Evolutionary conservation across 2,329 filamentous ascomycete species (phyloP).

Genomic region (Penicillium sp.): DNA sequence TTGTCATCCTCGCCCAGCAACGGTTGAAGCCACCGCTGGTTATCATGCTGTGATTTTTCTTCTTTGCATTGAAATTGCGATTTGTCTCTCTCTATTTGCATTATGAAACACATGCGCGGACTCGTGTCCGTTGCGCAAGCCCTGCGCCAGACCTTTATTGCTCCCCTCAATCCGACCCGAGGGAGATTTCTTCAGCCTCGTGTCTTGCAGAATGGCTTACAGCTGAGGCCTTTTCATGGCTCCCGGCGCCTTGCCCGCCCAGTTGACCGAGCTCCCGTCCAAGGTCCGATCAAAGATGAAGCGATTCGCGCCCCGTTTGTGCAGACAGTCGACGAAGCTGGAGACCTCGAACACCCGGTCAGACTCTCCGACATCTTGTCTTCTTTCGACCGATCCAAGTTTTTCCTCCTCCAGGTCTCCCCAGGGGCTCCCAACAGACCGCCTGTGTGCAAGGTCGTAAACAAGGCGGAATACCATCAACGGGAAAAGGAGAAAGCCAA

Average conservation of each 20-base stretch:
- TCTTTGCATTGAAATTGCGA: too few relatives aligned
- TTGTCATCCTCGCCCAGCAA: not conserved
- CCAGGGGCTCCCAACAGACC: constrained; percentile 26
- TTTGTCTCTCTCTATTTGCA: constrained; percentile 2
- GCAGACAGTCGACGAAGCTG: constrained; percentile 33
- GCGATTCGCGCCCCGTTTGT: constrained; percentile 29
- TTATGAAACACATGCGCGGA: constrained; percentile 32
- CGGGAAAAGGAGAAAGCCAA: constrained; percentile 25
- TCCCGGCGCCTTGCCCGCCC: constrained; percentile 8
- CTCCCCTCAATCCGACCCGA: constrained; percentile 16
- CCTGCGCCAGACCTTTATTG: constrained; percentile 28
- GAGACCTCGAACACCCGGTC: constrained; percentile 27
- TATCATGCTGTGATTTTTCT: too few relatives aligned
- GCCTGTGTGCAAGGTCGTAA: constrained; percentile 67
- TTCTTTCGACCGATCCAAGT: constrained; percentile 45
- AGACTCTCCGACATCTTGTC: constrained; percentile 34
- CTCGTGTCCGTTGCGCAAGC: constrained; percentile 31
- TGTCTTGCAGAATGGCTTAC: constrained; percentile 6
- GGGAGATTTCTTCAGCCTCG: constrained; percentile 11
- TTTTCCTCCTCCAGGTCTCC: constrained; percentile 49
- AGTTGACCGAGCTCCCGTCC: constrained; percentile 8
- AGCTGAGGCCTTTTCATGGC: constrained; percentile 16
- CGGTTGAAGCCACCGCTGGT: too few relatives aligned
- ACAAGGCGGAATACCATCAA: constrained; percentile 33
- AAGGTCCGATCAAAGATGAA: constrained; percentile 29